Evolutionary conservation across 2,329 filamentous ascomycete genomes (phyloP).

Genomic region (Sarocladium oryzae): DNA sequence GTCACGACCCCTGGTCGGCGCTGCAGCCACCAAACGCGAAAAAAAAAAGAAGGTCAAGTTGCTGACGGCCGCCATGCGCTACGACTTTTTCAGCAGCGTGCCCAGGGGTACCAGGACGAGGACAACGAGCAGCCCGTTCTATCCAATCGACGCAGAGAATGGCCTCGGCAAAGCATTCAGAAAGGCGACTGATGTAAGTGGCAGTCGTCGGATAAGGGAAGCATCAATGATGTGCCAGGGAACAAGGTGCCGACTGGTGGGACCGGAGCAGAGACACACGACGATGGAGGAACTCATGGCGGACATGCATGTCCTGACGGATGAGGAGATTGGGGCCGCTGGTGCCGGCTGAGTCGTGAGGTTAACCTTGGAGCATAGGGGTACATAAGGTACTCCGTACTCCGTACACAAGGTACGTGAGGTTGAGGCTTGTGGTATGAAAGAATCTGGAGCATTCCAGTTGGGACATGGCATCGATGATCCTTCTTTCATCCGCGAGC

Average conservation of each 20-base stretch:
- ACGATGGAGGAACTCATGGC: neutral
- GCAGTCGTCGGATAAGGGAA: neutral
- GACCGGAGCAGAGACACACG: slow-evolving; percentile 9
- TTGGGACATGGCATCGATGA: too few relatives aligned
- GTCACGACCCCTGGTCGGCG: slow-evolving; percentile 18
- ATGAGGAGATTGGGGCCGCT: neutral
- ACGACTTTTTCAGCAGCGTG: neutral
- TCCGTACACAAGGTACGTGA: too few relatives aligned
- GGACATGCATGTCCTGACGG: neutral
- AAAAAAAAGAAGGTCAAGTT: neutral
- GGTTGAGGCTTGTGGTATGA: too few relatives aligned
- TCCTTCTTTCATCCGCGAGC: too few relatives aligned
- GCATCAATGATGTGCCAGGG: neutral
- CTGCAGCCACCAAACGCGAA: slow-evolving; percentile 11
- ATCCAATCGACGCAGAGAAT: slow-evolving; percentile 8
- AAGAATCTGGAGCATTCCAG: neutral
- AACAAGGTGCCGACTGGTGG: slow-evolving; percentile 5
- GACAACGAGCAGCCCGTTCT: slow-evolving; percentile 11
- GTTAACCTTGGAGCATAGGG: too few relatives aligned
- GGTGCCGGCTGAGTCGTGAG: neutral
- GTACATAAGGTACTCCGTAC: neutral
- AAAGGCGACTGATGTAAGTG: slow-evolving; percentile 10
- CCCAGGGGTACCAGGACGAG: slow-evolving; percentile 3
- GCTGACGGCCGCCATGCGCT: neutral
- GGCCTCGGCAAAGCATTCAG: slow-evolving; percentile 8